These are phyloP conservation scores for Mycena maculata DNA, from an alignment of 768 basidiomycete species.

Conservation along the genomic window DNA sequence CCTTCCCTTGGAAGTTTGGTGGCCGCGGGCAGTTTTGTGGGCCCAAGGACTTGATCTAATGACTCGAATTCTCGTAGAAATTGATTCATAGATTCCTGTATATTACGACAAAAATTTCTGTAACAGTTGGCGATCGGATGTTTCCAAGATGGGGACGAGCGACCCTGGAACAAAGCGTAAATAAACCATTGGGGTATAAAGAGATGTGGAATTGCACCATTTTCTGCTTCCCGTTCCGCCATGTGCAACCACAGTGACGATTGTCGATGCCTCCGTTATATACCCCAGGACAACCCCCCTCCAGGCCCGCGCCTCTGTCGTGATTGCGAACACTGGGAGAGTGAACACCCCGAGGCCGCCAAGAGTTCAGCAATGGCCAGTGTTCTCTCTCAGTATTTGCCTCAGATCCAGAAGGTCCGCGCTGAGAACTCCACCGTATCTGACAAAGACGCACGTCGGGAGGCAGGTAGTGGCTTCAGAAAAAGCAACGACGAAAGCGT, in stretches of 20 bases:
- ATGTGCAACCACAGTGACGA: not conserved
- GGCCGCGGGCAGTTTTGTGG: not conserved
- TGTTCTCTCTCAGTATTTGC: not conserved
- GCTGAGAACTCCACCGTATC: not conserved
- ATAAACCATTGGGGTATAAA: too few species aligned
- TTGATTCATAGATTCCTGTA: not conserved
- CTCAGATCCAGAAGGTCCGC: not conserved
- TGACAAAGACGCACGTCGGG: not conserved
- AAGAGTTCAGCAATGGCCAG: not conserved
- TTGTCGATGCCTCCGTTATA: not conserved
- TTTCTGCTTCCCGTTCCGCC: too few species aligned
- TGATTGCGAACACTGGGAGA: constrained; percentile 9
- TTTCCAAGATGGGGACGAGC: too few species aligned
- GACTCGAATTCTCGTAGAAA: not conserved
- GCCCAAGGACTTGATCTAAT: constrained; percentile 5
- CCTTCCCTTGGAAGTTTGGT: not conserved
- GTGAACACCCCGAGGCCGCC: not conserved
- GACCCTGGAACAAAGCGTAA: not conserved
- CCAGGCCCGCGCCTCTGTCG: constrained; percentile 2
- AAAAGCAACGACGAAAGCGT: too few species aligned
- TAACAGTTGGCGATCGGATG: not conserved
- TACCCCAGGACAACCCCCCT: not conserved
- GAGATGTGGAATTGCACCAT: too few species aligned
- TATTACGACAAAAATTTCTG: not conserved
- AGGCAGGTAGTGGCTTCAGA: not conserved